Conservation (phyloP, 441 rosid species). For the Adansonia gregorii region DNA sequence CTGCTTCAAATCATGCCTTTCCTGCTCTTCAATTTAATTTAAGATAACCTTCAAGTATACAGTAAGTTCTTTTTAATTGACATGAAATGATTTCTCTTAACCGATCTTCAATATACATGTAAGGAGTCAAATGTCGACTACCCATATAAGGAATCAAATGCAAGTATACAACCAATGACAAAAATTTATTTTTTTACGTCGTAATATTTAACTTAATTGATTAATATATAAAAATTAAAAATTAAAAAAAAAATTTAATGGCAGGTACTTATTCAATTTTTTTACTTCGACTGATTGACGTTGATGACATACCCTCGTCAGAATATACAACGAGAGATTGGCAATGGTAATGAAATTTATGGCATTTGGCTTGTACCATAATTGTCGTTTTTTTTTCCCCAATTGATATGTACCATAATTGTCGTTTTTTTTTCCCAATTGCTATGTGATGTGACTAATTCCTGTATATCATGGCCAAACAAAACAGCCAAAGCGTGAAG, state of each 20-base stretch:
- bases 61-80: neutral
- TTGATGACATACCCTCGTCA: neutral
- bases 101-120: no score
- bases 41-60: neutral
- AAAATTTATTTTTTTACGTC: no score
- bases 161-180: no score
- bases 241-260: neutral
- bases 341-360: constrained; percentile 19
- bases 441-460: no score
- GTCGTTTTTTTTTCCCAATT: no score
- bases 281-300: neutral
- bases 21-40: neutral
- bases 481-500: no score
- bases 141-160: no score
- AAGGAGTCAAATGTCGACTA: no score
- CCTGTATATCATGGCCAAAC: no score
- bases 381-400: no score
- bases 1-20: neutral
- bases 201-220: no score
- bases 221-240: no score
- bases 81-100: neutral
- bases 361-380: constrained; percentile 9
- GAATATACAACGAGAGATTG: neutral
- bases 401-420: neutral
- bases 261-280: neutral